Base-by-base conservation (phyloP, 179 eudicot genomes). In the Heliamphora pulchella region DNA sequence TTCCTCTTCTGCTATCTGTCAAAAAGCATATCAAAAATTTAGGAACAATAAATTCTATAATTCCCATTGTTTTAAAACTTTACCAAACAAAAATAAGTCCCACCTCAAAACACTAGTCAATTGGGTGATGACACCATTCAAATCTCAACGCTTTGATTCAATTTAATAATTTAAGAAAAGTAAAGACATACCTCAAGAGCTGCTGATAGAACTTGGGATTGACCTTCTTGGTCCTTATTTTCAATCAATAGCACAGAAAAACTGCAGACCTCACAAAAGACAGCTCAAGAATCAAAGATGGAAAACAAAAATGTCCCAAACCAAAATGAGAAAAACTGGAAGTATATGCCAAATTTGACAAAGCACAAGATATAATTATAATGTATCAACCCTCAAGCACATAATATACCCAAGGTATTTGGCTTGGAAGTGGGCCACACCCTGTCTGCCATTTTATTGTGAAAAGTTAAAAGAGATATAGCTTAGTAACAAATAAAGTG, bases 191-290 rank as follows among this genome's bases (percentile, higher is more conserved):
- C 99, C 98, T 92, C 97, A 84, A 96, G 89, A 72, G 98, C 97
- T 46, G 96, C 92, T 66, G 98, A 94, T 59, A 96, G 90, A 82
- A 91, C 96, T 83, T 96, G 99, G 79, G 88, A 87, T 85, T 96
- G 97, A 78, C 99, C 98, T 89, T 90, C 98, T 82, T 94, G 88
- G 79, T 96, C 98, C 86, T 84, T 91, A 80, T 88, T 89, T 84
- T 91, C 96, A 87, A 92, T 86, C 91, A 96, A 80, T 65, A 96
- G 87, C 80, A 94, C 97, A 71, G 97, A 87, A 86, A 86, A 96
- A 82, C 99, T 96, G 89, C 68, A 87, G 76, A n/a, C 46, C 10
- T 65, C 77, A 83, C 39, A 76, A 58, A 61, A 50, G 61, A 58
- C 11, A 72, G 76, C 57, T 44, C 76, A 53, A 57, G 57, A 10